phyloP scores from a whole-genome alignment of 805 yeast species.

The Clavispora santaluciae region DNA sequence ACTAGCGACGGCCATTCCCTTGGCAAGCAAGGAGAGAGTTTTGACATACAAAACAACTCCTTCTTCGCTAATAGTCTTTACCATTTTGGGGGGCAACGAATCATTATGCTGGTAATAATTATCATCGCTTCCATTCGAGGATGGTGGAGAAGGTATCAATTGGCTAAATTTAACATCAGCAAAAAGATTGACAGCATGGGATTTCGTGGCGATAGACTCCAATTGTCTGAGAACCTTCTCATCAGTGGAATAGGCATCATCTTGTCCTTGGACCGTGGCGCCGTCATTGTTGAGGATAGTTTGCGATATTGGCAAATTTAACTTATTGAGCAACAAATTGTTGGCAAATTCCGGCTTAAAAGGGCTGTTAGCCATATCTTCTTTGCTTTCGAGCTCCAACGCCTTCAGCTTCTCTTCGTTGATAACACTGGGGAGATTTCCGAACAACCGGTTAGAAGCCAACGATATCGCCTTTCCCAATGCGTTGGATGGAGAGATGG shows the following conservation, averaged over 20 bases:
- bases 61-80: constrained; percentile 68
- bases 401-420: not conserved
- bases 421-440: constrained; percentile 23
- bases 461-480: constrained; percentile 80
- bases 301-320: constrained; percentile 27
- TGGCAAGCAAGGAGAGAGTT: constrained; percentile 73
- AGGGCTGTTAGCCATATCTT: constrained; percentile 11
- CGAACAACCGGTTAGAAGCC: constrained; percentile 85
- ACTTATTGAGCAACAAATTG: constrained; percentile 30
- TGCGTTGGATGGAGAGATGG: constrained; percentile 81
- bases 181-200: constrained; percentile 81
- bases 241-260: constrained; percentile 19
- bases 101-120: constrained; percentile 35
- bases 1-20: constrained; percentile 80
- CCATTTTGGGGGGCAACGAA: constrained; percentile 51
- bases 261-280: constrained; percentile 5
- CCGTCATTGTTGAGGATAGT: constrained; percentile 16
- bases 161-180: constrained; percentile 91
- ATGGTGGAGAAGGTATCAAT: constrained; percentile 69
- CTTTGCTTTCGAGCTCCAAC: not conserved
- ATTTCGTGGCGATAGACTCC: constrained; percentile 80
- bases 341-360: constrained; percentile 32
- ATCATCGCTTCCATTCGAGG: constrained; percentile 35
- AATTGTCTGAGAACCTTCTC: constrained; percentile 42
- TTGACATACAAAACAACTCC: constrained; percentile 83